These are phyloP conservation scores for Pontederia crassipes DNA, from an alignment of 176 grass and related monocot genomes.

Conservation along the genomic window DNA sequence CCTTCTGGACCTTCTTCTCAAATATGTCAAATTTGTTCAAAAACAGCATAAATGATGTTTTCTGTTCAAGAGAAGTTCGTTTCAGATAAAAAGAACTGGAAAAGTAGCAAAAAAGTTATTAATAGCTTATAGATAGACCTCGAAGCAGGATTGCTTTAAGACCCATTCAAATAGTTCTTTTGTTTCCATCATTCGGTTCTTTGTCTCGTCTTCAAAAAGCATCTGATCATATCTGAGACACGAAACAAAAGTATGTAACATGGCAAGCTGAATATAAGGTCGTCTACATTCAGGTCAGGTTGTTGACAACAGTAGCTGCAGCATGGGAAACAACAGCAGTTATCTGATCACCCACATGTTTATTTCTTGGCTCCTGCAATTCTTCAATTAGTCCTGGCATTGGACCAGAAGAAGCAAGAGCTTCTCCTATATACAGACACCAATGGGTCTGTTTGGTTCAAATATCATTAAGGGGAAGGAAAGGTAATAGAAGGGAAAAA, in stretches of 20 bases:
- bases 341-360: too few species aligned
- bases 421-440: too few species aligned
- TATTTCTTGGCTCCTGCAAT: too few species aligned
- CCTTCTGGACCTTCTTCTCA: constrained; percentile 92
- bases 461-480: too few species aligned
- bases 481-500: too few species aligned
- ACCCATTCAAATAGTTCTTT: constrained; percentile 97
- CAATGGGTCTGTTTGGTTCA: too few species aligned
- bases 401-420: too few species aligned
- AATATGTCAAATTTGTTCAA: constrained; percentile 99
- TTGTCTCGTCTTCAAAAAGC: constrained; percentile 85
- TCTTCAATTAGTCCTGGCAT: too few species aligned
- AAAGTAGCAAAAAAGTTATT: background rate
- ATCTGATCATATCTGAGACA: constrained; percentile 72
- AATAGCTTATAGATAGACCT: constrained; percentile 35
- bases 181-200: constrained; percentile 94
- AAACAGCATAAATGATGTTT: constrained; percentile 95
- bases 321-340: too few species aligned
- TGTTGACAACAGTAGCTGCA: too few species aligned
- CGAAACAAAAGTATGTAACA: background rate
- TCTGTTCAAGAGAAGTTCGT: constrained; percentile 34
- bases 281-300: too few species aligned
- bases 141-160: constrained; percentile 84
- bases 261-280: too few species aligned
- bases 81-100: constrained; percentile 12